Evolutionary conservation across 2,329 filamentous ascomycete genomes (phyloP).

Genomic region (Leptographium wingfieldii): DNA sequence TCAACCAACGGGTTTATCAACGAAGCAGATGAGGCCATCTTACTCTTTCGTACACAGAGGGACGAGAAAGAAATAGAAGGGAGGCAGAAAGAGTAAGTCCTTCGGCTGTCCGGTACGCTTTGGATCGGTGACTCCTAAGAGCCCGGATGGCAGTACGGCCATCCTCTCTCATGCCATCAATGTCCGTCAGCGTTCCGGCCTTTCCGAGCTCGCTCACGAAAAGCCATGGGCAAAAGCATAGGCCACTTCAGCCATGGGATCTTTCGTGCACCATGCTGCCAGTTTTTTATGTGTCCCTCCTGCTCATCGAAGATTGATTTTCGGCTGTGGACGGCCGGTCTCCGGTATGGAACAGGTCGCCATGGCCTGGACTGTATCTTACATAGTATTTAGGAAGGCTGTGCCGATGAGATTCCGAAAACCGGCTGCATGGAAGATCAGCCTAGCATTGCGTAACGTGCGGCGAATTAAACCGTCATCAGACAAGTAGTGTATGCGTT

Average conservation of each 20-base stretch:
- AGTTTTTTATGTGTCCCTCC: neutral
- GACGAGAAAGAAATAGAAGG: neutral
- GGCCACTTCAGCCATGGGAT: neutral
- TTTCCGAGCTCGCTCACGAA: neutral
- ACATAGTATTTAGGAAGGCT: neutral
- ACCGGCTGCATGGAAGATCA: neutral
- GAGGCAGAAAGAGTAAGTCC: neutral
- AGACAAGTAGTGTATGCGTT: neutral
- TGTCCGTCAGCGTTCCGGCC: neutral
- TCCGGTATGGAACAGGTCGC: neutral
- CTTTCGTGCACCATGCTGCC: neutral
- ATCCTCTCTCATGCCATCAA: neutral
- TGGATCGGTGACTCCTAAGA: neutral
- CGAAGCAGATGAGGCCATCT: neutral
- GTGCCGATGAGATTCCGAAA: constrained; percentile 1
- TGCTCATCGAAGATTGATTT: neutral
- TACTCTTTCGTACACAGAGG: neutral
- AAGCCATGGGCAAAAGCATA: neutral
- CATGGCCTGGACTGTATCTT: neutral
- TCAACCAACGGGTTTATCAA: neutral
- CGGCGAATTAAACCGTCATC: neutral
- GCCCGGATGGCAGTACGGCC: neutral
- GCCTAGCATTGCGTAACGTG: neutral
- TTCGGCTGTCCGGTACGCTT: neutral
- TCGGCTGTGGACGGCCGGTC: too few species aligned